Evolutionary conservation across 176 grass and related monocot species (phyloP).

Genomic region (Ampelocalamus luodianensis): DNA sequence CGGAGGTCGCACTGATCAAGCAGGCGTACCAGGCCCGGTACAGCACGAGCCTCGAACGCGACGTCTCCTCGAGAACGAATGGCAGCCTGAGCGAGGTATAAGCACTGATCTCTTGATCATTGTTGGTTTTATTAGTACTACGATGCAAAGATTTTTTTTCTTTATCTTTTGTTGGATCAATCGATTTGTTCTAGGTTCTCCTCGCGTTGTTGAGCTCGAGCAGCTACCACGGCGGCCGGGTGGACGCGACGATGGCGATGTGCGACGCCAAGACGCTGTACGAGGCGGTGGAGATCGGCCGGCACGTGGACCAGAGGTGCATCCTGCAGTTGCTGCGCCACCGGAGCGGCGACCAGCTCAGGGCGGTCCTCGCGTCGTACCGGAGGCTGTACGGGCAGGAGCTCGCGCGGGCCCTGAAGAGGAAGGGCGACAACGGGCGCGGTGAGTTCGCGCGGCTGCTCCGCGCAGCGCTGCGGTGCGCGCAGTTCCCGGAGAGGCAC

Average conservation of each 20-base stretch:
- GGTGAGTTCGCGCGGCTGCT: slow-evolving; percentile 37
- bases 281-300: slow-evolving; percentile 53
- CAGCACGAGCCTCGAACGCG: slow-evolving; percentile 28
- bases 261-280: slow-evolving; percentile 56
- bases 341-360: slow-evolving; percentile 46
- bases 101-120: slow-evolving; percentile 2
- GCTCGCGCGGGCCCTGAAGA: slow-evolving; percentile 52
- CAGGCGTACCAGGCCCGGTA: slow-evolving; percentile 35
- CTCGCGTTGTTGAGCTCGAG: slow-evolving; percentile 45
- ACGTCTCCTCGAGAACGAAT: slow-evolving; percentile 15
- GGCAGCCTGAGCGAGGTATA: slow-evolving; percentile 36
- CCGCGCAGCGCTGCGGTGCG: slow-evolving; percentile 40
- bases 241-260: slow-evolving; percentile 49
- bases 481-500: slow-evolving; percentile 50
- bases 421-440: background rate
- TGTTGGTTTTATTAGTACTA: background rate
- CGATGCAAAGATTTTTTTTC: background rate
- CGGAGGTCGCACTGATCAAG: slow-evolving; percentile 4
- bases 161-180: background rate
- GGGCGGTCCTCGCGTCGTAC: slow-evolving; percentile 41
- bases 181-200: slow-evolving; percentile 23
- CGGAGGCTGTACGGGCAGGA: slow-evolving; percentile 56
- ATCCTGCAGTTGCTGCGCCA: slow-evolving; percentile 38
- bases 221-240: slow-evolving; percentile 29
- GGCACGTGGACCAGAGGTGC: slow-evolving; percentile 44